Base-by-base conservation (phyloP, 352 stramenopile species). In the Aphanomyces euteiches region DNA sequence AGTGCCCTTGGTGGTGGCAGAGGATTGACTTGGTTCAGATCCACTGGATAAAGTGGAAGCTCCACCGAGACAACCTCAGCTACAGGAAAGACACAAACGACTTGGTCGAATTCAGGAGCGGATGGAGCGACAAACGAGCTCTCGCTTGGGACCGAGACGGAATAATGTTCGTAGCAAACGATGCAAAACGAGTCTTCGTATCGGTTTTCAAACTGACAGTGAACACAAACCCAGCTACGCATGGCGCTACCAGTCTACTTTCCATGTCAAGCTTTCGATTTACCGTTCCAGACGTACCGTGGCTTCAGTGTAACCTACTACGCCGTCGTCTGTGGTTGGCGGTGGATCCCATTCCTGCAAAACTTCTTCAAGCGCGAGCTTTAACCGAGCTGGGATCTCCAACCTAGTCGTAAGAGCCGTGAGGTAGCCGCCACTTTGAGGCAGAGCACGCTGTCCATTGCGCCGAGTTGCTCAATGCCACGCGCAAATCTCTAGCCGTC, bases 131-230 rank as follows among this genome's bases (percentile, higher is more conserved):
- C 21, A 7, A 28, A n/a, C 17, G 48, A 37, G 7, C n/a, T 37
- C 21, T 60, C 47, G 8, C 19, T 8, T 10, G 47, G 43, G 4
- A 70, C 64, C 0, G 64, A 70, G 21, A 70, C 47, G 4, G 64
- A 70, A 43, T 70, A 70, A 43, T 70, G 64, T 28, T 70, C 64
- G 38, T n/a, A 70, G 64, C 64, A 70, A 3, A 61, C 40, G 36
- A 37, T 47, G 39, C 64, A 70, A 47, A 70, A 70, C 39, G 64
- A 70, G 40, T 70, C 64, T 58, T 70, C n/a, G 39, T 63, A 70
- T 8, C 4, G 12, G n/a, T 70, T 70, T 21, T 53, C 17, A 17
- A 3, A 63, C 8, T 21, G n/a, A 21, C 64, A 70, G 34, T 3
- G 7, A 37, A 70, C 13, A 40, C 64, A 70, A 10, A 50, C 15